Base-by-base conservation (phyloP, 495 filamentous ascomycete genomes). In the Aspergillus hancockii region DNA sequence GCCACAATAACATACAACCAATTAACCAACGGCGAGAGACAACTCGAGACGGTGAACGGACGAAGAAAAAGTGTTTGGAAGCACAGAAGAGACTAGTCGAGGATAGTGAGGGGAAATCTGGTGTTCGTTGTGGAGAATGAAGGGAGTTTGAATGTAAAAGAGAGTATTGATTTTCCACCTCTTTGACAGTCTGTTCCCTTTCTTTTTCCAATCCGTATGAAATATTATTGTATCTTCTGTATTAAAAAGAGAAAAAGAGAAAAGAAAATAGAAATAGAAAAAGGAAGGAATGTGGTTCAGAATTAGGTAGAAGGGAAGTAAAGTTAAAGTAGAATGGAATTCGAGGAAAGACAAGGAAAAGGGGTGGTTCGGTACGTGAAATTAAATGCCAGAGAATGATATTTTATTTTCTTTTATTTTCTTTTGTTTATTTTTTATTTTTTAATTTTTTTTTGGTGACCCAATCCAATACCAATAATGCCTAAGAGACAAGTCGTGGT, bases 11-110 rank as follows among this genome's bases (percentile, higher is more conserved):
- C 18, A 23, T 22, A 47, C 43, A 47, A n/a, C 43, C 43, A 47
- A 47, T 47, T 22, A 47, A 47, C 21, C 43, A 47, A 41, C 38
- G 14, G 38, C 38, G 38, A 41, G 9, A 18, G 13, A 18, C 38
- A n/a, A 41, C 13, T 41, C 38, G 46, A 52, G 28, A 34, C 49
- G 49, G 49, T 34, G 49, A 52, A 52, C 49, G 16, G 16, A 40
- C 32, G 32, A 40, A 40, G 38, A 40, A 38, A n/a, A 28, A 25
- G 36, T 36, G 36, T 38, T 38, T 53, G 50, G 31, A 38, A 53
- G 50, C 31, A 38, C 23, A 38, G 32, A 8, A 40, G 52, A 25
- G 52, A 54, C 34, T 36, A 54, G 32, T 32, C 18, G 30, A 53
- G 9, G 9, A 32, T 53, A 53, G n/a, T 53, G 19, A 23, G 43